These are phyloP conservation scores for Cymodocea nodosa DNA, from an alignment of 116 monocot species.

Conservation along the genomic window DNA sequence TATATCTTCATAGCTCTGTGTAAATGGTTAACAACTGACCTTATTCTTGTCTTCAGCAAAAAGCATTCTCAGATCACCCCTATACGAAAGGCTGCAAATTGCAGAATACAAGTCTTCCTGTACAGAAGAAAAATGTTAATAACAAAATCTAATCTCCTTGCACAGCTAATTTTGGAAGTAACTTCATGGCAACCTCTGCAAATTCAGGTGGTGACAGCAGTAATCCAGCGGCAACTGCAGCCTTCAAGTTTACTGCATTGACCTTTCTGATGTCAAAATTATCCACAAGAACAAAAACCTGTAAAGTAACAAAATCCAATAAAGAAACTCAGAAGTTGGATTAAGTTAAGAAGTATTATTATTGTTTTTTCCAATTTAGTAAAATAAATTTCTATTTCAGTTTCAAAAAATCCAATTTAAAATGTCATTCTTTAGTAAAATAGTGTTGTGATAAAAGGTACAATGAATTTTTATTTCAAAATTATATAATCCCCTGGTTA, in stretches of 20 bases:
- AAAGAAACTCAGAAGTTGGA: not conserved
- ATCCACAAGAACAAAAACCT: conserved; percentile 76
- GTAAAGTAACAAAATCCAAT: not conserved
- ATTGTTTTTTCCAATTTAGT: no score
- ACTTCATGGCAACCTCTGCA: conserved; percentile 45
- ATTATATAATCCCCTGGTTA: no score
- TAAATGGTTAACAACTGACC: conserved; percentile 20
- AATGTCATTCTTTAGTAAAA: no score
- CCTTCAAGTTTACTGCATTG: conserved; percentile 71
- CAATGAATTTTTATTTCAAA: no score
- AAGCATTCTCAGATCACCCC: conserved; percentile 90
- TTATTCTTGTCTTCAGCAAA: conserved; percentile 97
- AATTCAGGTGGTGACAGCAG: conserved; percentile 70
- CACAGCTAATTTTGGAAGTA: not conserved
- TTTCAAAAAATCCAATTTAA: no score
- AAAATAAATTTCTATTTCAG: no score
- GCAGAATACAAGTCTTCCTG: conserved; percentile 89
- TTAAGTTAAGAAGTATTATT: no score
- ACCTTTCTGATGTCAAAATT: conserved; percentile 71
- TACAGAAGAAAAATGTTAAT: not conserved
- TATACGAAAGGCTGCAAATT: conserved; percentile 90
- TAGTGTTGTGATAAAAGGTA: no score
- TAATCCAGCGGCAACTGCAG: conserved; percentile 63
- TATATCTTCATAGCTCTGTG: not conserved
- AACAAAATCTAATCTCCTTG: not conserved